phyloP scores from a whole-genome alignment of 345 rosid species.

The Arabidopsis arenosa region DNA sequence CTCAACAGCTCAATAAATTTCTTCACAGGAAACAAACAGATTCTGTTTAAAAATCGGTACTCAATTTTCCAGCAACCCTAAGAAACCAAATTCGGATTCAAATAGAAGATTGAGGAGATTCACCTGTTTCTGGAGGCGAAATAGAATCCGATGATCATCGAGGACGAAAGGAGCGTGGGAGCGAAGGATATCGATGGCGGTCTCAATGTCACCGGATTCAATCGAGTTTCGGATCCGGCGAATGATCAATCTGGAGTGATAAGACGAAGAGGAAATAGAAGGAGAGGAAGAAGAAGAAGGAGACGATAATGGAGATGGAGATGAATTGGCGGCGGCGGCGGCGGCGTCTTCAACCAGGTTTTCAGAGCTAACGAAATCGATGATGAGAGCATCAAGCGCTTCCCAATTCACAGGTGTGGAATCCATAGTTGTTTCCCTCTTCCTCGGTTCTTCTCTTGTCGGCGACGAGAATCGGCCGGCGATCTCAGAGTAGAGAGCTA shows the following conservation, averaged over 20 bases:
- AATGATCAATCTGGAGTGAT: conserved; percentile 71
- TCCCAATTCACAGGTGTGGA: conserved; percentile 85
- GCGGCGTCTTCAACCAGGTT: conserved; percentile 63
- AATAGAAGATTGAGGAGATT: not conserved
- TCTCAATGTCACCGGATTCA: conserved; percentile 76
- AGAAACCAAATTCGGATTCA: not conserved
- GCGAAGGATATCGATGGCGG: conserved; percentile 67
- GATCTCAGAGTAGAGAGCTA: conserved; percentile 10
- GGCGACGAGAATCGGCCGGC: not conserved
- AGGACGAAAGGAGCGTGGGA: conserved; percentile 75
- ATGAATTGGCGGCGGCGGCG: conserved; percentile 40
- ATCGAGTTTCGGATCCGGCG: conserved; percentile 75
- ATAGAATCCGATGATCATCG: conserved; percentile 79
- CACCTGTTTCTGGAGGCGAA: conserved; percentile 93
- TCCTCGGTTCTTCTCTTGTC: not conserved
- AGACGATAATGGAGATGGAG: conserved; percentile 52
- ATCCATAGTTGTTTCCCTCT: conserved; percentile 51
- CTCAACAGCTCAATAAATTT: conserved; percentile 92
- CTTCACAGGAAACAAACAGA: conserved; percentile 45
- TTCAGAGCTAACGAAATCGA: conserved; percentile 89
- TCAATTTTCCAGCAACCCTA: conserved; percentile 15
- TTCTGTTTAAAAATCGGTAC: not conserved
- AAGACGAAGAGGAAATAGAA: conserved; percentile 68
- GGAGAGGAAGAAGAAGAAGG: conserved; percentile 57
- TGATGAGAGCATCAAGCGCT: conserved; percentile 78